Percentiles rank a stretch among this genome's conserved stretches.
phyloP scores from a whole-genome alignment of 805 yeast species.

The Candida anglica region DNA sequence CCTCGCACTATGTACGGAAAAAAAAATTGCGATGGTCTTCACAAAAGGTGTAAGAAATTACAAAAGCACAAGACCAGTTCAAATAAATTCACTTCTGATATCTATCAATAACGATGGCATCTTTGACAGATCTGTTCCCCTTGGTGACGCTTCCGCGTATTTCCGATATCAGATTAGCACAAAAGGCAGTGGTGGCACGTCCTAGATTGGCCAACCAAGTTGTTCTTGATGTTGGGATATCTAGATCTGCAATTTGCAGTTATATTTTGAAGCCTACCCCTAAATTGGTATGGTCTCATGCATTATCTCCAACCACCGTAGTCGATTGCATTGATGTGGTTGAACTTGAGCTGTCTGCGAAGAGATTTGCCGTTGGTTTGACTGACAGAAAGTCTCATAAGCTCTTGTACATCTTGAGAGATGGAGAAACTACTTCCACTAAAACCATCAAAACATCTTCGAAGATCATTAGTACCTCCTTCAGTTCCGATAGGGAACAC shows the following conservation, averaged over 20 bases:
- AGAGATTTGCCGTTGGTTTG: slow-evolving; percentile 35
- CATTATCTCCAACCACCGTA: slow-evolving; percentile 45
- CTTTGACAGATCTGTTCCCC: slow-evolving; percentile 27
- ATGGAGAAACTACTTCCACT: slow-evolving; percentile 5
- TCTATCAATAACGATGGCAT: slow-evolving; percentile 6
- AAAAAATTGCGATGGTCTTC: no score
- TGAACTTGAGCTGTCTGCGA: slow-evolving; percentile 5
- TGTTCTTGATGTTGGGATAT: slow-evolving; percentile 47
- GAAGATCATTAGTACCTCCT: slow-evolving; percentile 1
- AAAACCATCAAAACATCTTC: slow-evolving; percentile 1
- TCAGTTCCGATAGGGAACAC: slow-evolving; percentile 17
- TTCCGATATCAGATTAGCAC: slow-evolving; percentile 20
- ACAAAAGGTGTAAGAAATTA: no score
- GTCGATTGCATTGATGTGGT: slow-evolving; percentile 39
- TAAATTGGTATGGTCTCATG: slow-evolving; percentile 52
- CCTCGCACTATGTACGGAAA: no score
- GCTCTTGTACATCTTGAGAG: slow-evolving; percentile 18
- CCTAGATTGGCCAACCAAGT: slow-evolving; percentile 20
- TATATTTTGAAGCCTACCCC: slow-evolving; percentile 54
- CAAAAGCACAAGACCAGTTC: no score
- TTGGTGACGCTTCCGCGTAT: slow-evolving; percentile 30
- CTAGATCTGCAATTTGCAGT: slow-evolving; percentile 50
- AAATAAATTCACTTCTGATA: no score
- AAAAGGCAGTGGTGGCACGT: slow-evolving; percentile 20
- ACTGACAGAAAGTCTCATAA: slow-evolving; percentile 31